Percentiles rank a stretch among this genome's conserved stretches.
Evolutionary conservation across 1,284 basidiomycete genomes (phyloP).

Genomic region (Sporisorium reilianum): DNA sequence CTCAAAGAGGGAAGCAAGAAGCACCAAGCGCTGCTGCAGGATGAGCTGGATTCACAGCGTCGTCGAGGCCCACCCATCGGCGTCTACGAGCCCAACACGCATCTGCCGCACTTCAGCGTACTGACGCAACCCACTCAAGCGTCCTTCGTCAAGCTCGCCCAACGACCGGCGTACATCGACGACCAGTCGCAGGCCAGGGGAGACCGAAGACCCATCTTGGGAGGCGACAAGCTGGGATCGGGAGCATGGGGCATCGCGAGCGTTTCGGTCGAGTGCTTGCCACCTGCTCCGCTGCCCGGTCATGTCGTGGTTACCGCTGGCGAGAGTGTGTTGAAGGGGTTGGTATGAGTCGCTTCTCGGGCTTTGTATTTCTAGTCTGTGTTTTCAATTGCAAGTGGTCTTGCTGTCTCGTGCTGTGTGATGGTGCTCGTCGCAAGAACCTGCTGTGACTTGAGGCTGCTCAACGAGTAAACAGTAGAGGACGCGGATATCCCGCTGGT

Average conservation of each 20-base stretch:
- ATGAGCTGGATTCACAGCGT: conserved; percentile 30
- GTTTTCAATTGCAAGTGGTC: background rate
- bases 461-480: too few relatives aligned
- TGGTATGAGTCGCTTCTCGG: background rate
- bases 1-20: conserved; percentile 32
- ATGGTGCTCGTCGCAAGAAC: too few relatives aligned
- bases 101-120: conserved; percentile 54
- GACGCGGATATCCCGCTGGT: too few relatives aligned
- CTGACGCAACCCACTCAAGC: conserved; percentile 60
- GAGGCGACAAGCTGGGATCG: conserved; percentile 50
- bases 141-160: conserved; percentile 32
- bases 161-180: conserved; percentile 39
- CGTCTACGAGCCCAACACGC: conserved; percentile 66
- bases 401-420: background rate
- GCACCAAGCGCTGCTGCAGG: conserved; percentile 26
- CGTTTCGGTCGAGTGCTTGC: conserved; percentile 36
- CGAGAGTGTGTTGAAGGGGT: background rate
- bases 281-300: conserved; percentile 19
- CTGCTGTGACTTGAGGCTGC: too few relatives aligned
- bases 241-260: conserved; percentile 55
- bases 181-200: conserved; percentile 26
- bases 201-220: conserved; percentile 46
- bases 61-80: conserved; percentile 61
- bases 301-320: conserved; percentile 27
- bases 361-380: background rate